Base-by-base conservation (phyloP, 2,329 filamentous ascomycete species). In the Fusarium sp. region DNA sequence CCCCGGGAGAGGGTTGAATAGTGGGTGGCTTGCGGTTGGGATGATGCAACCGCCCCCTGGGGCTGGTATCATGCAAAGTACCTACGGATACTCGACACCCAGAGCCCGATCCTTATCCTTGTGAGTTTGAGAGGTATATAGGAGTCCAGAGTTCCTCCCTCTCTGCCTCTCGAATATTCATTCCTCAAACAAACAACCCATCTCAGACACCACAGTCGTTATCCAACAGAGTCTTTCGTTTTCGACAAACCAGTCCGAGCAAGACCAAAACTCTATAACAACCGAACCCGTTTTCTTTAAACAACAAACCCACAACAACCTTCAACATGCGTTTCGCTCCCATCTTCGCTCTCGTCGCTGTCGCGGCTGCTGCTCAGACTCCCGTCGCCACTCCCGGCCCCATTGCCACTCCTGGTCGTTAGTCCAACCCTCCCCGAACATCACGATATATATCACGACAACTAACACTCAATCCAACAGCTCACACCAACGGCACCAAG, bases 321-420 rank as follows among this genome's bases (percentile, higher is more conserved):
- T 42, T 69, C 77, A 79, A 68, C 56, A 79, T 79, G 77, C 77
- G 70, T 68, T 78, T 76, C 61, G 64, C 75, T 69, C 73, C 73
- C 69, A 70, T 79, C 68, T 68, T 79, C 73, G 74, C 75, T 68
- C 73, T 79, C 66, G 77, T 73, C 64, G 74, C 75, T 69, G 69
- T 73, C 62, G 77, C 75, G 61, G 36, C 73, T 66, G 78, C 74
- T 69, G 62, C 70, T 59, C 70, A 66, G 65, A 64, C 73, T 64
- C 71, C 77, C 58, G 73, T 75, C 57, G 66, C 63, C 33, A 57
- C 54, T 33, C 71, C 76, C 22, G 74, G 73, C 40, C 73, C 76
- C 42, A 50, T 70, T 25, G 31, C 71, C 62, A 77, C 70, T 47
- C 65, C 73, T 58, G 62, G 70, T 66, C 64, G 67, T 68, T 68